phyloP scores from a whole-genome alignment of 2,329 filamentous ascomycete species.

The Didymella segeticola region DNA sequence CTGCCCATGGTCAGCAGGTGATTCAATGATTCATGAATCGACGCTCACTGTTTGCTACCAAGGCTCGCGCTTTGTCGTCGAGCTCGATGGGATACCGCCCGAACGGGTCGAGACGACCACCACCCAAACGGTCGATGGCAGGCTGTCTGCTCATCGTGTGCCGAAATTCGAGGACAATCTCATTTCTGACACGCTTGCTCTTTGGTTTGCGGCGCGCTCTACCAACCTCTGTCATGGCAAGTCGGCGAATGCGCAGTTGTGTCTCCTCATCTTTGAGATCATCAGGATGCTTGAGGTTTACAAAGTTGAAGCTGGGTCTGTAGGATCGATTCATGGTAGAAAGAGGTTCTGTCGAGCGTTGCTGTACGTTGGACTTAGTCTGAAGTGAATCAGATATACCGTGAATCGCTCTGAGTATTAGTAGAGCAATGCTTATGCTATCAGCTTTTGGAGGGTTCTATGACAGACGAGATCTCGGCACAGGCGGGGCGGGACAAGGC shows the following conservation, averaged over 20 bases:
- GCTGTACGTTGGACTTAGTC: background rate
- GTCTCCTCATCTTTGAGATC: constrained; percentile 42
- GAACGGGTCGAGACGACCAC: constrained; percentile 35
- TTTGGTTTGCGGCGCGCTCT: constrained; percentile 36
- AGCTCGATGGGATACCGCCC: constrained; percentile 34
- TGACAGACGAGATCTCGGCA: constrained; percentile 8
- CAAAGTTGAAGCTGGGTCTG: constrained; percentile 38
- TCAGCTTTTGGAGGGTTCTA: background rate
- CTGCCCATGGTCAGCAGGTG: constrained; percentile 26
- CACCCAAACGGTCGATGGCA: constrained; percentile 28
- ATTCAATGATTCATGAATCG: background rate
- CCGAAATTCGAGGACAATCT: constrained; percentile 37
- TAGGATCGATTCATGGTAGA: constrained; percentile 32
- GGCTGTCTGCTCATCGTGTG: constrained; percentile 11
- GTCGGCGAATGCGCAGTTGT: constrained; percentile 39
- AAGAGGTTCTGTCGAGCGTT: background rate
- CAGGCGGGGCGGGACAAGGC: constrained; percentile 8
- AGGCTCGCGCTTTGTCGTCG: constrained; percentile 27
- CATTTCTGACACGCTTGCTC: constrained; percentile 32
- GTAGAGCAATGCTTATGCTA: constrained; percentile 13
- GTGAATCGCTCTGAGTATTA: background rate
- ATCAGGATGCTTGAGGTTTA: constrained; percentile 41
- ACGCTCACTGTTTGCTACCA: constrained; percentile 37
- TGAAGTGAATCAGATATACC: constrained; percentile 5
- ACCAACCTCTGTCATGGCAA: constrained; percentile 45